Evolutionary conservation across 768 basidiomycete species (phyloP), one percentile per base, ranked within the genome.

Genomic region (Lentinula detonsa): DNA sequence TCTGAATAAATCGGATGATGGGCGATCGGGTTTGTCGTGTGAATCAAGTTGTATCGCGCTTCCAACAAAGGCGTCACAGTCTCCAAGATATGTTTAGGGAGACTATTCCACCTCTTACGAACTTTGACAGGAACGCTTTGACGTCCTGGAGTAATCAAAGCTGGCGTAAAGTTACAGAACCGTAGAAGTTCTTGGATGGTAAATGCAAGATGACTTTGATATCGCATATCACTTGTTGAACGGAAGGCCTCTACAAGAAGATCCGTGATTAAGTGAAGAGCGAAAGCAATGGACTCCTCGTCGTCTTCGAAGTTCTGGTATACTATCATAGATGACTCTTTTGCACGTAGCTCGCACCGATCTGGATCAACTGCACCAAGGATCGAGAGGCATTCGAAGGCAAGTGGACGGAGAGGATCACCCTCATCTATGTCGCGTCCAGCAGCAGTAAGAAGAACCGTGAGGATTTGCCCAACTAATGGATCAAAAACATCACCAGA

Each of bases 301-400:
- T 89, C 85, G 65, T 95, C 89, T 1, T 76, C 77, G 70, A 94
- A 97, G 70, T 98, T 95, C 67, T 81, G 83, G 62, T 86, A 76
- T 52, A 98, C 80, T 50, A 94, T 81, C 74, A 91, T 88, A 48
- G 81, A 80, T 2, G 82, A 72, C 63, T 89, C 86, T 40, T 73
- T 74, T 34, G 79, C 70, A 1, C 76, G 75, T 18, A 93, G 78
- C 64, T 92, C 88, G 67, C 90, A 90, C 53, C 97, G 82, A 76
- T 98, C 96, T 0, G 96, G 96, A 72, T 99, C 97, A 16, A 95
- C 81, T 2, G 97, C 97, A 5, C 97, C 97, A 11, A 98, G 74
- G 21, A 92, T 83, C 1, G 95, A 94, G 59, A 98, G 85, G 69
- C 93, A 97, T 68, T 97, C 92, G 68, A 88, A 95, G 0, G 93